A percentile compares a stretch with the other conserved stretches of the same genome.
Evolutionary conservation across 345 rosid species (phyloP).

Genomic region (Salix dunnii): DNA sequence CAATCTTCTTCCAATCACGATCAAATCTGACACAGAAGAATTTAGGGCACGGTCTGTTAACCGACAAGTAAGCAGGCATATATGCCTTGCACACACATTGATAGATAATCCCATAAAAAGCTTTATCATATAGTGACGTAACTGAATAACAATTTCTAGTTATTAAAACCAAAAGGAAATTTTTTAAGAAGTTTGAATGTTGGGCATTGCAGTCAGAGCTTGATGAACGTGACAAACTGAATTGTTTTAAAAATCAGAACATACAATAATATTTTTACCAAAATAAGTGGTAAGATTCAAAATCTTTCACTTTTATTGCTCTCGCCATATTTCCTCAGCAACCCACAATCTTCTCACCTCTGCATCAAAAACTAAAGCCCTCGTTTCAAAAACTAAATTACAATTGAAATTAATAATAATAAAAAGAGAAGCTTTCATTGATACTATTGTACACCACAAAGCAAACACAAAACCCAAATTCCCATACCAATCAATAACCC

Average conservation of each 20-base stretch:
- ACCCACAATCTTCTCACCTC: slow-evolving; percentile 1
- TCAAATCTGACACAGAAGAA: slow-evolving; percentile 55
- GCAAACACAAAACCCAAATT: neutral
- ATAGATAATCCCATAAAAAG: neutral
- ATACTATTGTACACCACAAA: neutral
- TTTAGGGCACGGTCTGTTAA: neutral
- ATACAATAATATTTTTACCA: neutral
- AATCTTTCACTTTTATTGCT: neutral
- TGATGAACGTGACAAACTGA: neutral
- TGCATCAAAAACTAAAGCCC: slow-evolving; percentile 3
- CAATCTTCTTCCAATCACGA: slow-evolving; percentile 99
- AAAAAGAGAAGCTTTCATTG: neutral
- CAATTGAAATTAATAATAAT: neutral
- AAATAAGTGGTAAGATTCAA: neutral
- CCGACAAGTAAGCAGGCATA: neutral
- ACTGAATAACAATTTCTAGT: neutral
- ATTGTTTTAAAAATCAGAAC: neutral
- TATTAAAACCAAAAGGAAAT: neutral
- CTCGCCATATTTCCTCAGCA: slow-evolving; percentile 1
- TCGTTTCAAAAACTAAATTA: neutral
- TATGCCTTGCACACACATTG: neutral
- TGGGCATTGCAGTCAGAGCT: neutral
- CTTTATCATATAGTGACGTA: neutral
- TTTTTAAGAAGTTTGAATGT: neutral
- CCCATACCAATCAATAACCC: neutral